Conservation (phyloP, 768 basidiomycete species). For the Boletus rex-veris region DNA sequence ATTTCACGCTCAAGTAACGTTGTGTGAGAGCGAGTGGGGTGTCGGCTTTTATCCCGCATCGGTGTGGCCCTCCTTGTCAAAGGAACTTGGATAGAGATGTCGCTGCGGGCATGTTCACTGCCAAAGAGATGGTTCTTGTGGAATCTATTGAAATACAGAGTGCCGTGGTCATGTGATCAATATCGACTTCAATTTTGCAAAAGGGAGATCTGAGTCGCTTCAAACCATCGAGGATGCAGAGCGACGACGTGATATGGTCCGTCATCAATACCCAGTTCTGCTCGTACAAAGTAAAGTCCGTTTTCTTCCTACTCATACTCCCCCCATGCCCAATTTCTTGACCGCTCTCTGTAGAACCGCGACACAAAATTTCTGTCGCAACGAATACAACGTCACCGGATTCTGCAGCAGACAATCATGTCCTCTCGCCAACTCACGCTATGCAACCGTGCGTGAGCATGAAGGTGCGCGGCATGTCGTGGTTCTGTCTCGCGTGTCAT, state of each 20-base stretch:
- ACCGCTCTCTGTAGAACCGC: slow-evolving; percentile 54
- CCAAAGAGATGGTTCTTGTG: too few species aligned
- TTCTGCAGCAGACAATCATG: slow-evolving; percentile 94
- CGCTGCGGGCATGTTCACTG: too few species aligned
- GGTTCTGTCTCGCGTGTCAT: not conserved
- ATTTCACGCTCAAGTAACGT: too few species aligned
- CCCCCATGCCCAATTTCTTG: slow-evolving; percentile 6
- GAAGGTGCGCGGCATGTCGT: slow-evolving; percentile 57
- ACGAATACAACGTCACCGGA: slow-evolving; percentile 98
- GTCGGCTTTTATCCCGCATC: too few species aligned
- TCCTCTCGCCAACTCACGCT: slow-evolving; percentile 95
- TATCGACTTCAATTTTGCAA: not conserved
- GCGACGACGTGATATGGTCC: slow-evolving; percentile 99
- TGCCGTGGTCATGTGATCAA: slow-evolving; percentile 8
- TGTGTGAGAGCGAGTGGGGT: too few species aligned
- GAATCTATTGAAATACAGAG: too few species aligned
- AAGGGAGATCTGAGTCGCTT: too few species aligned
- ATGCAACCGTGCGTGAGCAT: slow-evolving; percentile 96
- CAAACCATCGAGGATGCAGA: slow-evolving; percentile 54
- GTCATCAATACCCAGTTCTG: slow-evolving; percentile 94
- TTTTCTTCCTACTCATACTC: slow-evolving; percentile 8
- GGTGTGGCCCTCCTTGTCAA: too few species aligned
- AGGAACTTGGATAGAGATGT: too few species aligned
- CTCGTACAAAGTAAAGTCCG: slow-evolving; percentile 99
- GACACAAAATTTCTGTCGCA: slow-evolving; percentile 97